These are phyloP conservation scores for Lyophyllum shimeji DNA, from an alignment of 768 basidiomycete species.

Conservation along the genomic window DNA sequence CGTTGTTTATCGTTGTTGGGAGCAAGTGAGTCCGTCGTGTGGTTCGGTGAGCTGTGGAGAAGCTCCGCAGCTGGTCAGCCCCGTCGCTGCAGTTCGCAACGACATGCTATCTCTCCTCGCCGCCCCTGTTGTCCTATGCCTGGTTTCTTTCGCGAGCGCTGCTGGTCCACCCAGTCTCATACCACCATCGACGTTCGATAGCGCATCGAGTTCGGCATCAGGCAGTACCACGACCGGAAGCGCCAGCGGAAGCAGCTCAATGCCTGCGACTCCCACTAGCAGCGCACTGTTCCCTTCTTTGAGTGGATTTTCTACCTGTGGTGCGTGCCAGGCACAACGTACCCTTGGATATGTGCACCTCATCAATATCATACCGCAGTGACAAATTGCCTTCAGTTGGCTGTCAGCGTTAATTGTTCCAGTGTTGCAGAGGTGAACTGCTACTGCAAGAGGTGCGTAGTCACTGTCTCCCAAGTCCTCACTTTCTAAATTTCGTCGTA, in stretches of 20 bases:
- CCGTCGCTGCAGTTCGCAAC: neutral
- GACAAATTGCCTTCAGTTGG: conserved; percentile 37
- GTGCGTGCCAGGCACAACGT: conserved; percentile 22
- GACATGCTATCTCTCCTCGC: neutral
- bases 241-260: conserved; percentile 14
- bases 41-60: too few species aligned
- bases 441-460: conserved; percentile 41
- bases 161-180: conserved; percentile 11
- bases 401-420: conserved; percentile 39
- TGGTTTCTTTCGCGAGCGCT: conserved; percentile 2
- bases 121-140: neutral
- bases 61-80: neutral
- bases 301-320: conserved; percentile 37
- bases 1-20: conserved; percentile 9
- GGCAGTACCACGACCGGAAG: conserved; percentile 12
- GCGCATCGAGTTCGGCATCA: conserved; percentile 3
- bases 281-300: conserved; percentile 37
- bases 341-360: neutral
- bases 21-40: too few species aligned
- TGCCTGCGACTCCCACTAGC: conserved; percentile 27
- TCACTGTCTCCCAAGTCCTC: neutral
- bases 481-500: conserved; percentile 6
- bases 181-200: conserved; percentile 19
- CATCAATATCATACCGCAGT: conserved; percentile 29
- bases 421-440: conserved; percentile 49